Evolutionary conservation across 2,329 filamentous ascomycete species (phyloP), one percentile per base, ranked within the genome.

Genomic region (Escovopsis sp.): DNA sequence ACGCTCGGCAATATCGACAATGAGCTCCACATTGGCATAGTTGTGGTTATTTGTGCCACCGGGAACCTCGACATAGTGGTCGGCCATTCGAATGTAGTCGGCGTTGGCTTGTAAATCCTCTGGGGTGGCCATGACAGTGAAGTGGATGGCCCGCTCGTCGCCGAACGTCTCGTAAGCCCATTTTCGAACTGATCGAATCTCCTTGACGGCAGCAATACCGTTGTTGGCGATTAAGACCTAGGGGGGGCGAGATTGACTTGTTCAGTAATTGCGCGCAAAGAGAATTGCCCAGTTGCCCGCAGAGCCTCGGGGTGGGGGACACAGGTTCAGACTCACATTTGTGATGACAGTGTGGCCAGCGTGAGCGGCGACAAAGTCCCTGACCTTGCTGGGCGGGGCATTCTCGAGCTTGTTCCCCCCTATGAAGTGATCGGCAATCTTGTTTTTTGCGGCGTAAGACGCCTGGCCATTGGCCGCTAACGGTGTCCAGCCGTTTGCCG

Each of bases 31-130:
- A 62, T 98, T 98, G 67, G 91, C 91, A 66, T 98, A 98, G 67
- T 98, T 98, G 80, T 98, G 94, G 75, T 98, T 98, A 71, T 98
- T 98, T 48, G 91, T 98, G 59, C 91, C 91, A 58, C 91, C 91
- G 30, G 91, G 91, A 47, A 98, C 89, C 68, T 98, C 91, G 54
- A 98, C 91, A 63, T 98, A 98, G 73, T 95, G 86, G 67, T 98
- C 91, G 30, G 91, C 91, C 91, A 98, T 96, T 61, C 91, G 79
- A 62, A 98, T 98, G 69, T 98, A 98, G 67, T 98, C 91, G 52
- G 91, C 91, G 63, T 98, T 98, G 61, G 91, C 91, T 61, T 82
- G 79, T 59, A 98, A 66, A 80, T 98, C 91, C 68, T 98, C 91
- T 39, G 91, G 91, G 33, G 91, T 98, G 53, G 91, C 91, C 91